phyloP scores from a whole-genome alignment of 176 grass and related monocot species.

The Melocanna baccifera region DNA sequence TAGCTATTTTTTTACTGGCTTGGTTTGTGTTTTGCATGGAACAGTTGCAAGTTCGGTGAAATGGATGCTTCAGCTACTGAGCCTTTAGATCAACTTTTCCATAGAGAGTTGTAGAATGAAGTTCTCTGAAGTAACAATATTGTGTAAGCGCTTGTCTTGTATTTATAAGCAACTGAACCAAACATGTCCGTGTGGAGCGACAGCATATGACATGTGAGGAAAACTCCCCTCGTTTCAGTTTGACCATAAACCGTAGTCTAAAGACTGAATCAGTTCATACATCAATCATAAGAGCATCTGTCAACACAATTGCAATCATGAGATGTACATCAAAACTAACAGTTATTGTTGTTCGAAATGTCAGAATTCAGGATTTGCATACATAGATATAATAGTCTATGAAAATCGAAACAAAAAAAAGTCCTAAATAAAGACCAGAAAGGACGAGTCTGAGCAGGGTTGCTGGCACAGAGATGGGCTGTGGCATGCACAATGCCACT shows the following conservation, averaged over 20 bases:
- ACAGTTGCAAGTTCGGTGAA: background rate
- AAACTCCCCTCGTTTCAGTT: background rate
- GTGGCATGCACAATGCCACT: too few species aligned
- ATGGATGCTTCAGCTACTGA: background rate
- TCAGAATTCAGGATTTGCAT: background rate
- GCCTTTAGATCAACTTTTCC: background rate
- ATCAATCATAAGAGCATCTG: background rate
- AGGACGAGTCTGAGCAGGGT: too few species aligned
- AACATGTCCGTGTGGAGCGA: background rate
- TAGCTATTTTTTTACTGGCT: background rate
- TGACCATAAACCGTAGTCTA: background rate
- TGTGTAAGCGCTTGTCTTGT: background rate
- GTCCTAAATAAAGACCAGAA: too few species aligned
- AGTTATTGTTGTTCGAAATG: background rate
- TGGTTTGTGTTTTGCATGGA: background rate
- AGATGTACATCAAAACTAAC: background rate
- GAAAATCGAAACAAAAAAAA: too few species aligned
- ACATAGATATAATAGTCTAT: too few species aligned
- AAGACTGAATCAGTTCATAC: background rate
- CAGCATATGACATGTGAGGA: background rate
- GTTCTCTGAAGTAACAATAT: background rate
- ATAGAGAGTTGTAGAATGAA: background rate
- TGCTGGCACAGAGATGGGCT: too few species aligned
- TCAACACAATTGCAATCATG: background rate
- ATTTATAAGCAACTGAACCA: background rate